Base-by-base conservation (phyloP, 139 green algal genomes). In the Auxenochlorella pyrenoidosa region DNA sequence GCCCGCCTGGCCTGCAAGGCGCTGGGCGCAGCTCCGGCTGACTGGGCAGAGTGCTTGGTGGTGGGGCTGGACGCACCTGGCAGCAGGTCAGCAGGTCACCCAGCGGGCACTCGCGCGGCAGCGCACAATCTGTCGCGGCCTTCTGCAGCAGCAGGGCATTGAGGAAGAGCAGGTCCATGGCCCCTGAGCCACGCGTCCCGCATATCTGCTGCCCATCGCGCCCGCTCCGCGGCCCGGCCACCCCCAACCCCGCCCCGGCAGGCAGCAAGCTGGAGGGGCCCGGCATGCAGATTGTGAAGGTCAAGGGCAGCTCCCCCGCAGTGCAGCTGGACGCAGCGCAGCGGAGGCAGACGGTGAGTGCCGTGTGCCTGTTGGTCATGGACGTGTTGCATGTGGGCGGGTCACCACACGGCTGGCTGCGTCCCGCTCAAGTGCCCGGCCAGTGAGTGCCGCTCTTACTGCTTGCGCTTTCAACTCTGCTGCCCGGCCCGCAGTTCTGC, bases 401-500 rank as follows among this genome's bases (percentile, higher is more conserved):
- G 10, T 6, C 47, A 10, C 10, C 8, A 54, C 47, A 54, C 47
- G 10, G 47, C 47, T 6, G 47, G 22, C 59, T 28, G 16, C 24
- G 59, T 6, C 22, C 16, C 59, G 3, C 59, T n/a, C n/a, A n/a
- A n/a, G n/a, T n/a, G n/a, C n/a, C n/a, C n/a, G n/a, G n/a, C n/a
- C n/a, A n/a, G n/a, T n/a, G n/a, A n/a, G n/a, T n/a, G n/a, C n/a
- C n/a, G n/a, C n/a, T n/a, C 59, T 68, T 28, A 30, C 59, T 12
- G 12, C 59, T 6, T 68, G 10, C 4, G 59, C 22, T 68, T 28
- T 30, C 65, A 36, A 72, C 3, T 24, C 26, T 72, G 32, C 15
- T 1, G 16, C 8, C 10, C 32, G 36, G 24, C 66, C 36, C 54
- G 80, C 80, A 85, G 80, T 85, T 63, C 80, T 77, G 63, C 80